Evolutionary conservation across 768 basidiomycete genomes (phyloP).

Genomic region (Mycena rosella): DNA sequence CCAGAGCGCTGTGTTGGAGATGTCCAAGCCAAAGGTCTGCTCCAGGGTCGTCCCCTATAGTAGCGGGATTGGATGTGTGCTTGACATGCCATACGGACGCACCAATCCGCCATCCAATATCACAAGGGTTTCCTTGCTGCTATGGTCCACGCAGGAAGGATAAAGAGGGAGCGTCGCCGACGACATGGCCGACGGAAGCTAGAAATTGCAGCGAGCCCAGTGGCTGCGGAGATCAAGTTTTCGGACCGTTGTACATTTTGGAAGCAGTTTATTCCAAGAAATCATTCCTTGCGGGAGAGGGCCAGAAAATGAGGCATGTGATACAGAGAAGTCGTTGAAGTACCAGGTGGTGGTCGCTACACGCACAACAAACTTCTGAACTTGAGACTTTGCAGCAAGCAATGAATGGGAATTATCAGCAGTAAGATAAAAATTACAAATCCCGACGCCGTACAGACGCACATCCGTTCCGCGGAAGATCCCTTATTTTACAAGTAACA

Average conservation of each 20-base stretch:
- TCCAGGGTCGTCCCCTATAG: constrained; percentile 76
- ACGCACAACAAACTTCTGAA: too few relatives aligned
- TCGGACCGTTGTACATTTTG: too few relatives aligned
- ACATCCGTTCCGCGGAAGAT: background rate
- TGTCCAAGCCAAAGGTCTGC: constrained; percentile 58
- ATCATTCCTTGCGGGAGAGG: too few relatives aligned
- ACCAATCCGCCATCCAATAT: constrained; percentile 30
- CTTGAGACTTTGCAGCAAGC: too few relatives aligned
- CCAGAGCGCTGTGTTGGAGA: constrained; percentile 74
- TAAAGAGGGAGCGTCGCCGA: constrained; percentile 6
- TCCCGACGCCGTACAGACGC: background rate
- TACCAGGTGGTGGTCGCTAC: too few relatives aligned
- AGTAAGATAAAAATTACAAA: background rate
- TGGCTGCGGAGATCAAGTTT: too few relatives aligned
- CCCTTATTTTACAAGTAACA: constrained; percentile 1
- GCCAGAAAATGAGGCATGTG: too few relatives aligned
- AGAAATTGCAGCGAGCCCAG: background rate
- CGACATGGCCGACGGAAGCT: background rate
- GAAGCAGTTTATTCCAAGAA: too few relatives aligned
- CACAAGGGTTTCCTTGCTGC: background rate
- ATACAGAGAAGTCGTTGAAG: too few relatives aligned
- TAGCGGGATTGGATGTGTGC: background rate
- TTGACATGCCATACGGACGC: background rate
- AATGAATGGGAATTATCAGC: too few relatives aligned
- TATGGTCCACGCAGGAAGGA: background rate